Percentiles rank a stretch among this genome's conserved stretches.
These are phyloP conservation scores for Phytophthora idaei DNA, from an alignment of 352 stramenopile species.

Conservation along the genomic window DNA sequence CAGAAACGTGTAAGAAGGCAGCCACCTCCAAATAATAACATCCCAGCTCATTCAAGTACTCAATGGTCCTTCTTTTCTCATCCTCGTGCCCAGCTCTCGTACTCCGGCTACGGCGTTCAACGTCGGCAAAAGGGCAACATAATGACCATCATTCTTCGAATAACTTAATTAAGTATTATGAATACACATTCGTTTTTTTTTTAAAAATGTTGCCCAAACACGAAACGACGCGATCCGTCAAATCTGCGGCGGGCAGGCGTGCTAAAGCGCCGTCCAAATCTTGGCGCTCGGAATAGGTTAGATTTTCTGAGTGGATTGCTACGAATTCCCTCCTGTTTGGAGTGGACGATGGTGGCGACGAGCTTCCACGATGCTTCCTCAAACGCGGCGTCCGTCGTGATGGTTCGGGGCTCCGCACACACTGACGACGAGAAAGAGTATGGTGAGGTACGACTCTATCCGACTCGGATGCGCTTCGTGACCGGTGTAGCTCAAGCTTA, in stretches of 20 bases:
- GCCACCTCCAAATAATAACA: neutral
- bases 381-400: constrained; percentile 25
- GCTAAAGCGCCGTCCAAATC: constrained; percentile 13
- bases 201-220: neutral
- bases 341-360: constrained; percentile 31
- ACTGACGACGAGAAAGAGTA: constrained; percentile 34
- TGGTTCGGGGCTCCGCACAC: constrained; percentile 17
- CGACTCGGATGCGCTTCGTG: constrained; percentile 69
- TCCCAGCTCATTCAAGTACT: neutral
- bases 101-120: too few relatives aligned
- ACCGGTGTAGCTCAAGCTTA: constrained; percentile 73
- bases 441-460: constrained; percentile 53
- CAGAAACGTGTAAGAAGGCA: constrained; percentile 20
- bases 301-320: constrained; percentile 7
- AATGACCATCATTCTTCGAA: constrained; percentile 19
- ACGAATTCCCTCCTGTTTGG: constrained; percentile 2
- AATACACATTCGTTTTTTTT: too few relatives aligned
- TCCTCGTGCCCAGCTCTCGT: too few relatives aligned
- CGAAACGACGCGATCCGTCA: constrained; percentile 19
- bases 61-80: too few relatives aligned
- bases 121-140: constrained; percentile 6
- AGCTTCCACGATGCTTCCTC: constrained; percentile 38
- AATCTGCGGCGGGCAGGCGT: constrained; percentile 25
- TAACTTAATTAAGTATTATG: constrained; percentile 3
- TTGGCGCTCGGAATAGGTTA: constrained; percentile 9